phyloP scores from a whole-genome alignment of 2,329 filamentous ascomycete genomes.

The Blumeria hordei region DNA sequence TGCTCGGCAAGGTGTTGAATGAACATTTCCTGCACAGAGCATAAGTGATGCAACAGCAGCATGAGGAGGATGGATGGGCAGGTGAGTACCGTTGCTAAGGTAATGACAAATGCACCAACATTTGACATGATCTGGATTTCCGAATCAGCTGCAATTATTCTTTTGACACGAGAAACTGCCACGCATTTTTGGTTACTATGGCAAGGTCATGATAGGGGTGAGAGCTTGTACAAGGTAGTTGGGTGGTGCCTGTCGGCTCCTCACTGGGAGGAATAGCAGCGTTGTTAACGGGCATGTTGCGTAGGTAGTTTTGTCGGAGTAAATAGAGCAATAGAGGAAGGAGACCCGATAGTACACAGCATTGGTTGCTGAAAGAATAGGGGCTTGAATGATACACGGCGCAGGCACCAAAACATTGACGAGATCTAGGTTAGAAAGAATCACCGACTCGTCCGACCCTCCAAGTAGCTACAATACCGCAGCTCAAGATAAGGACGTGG shows the following conservation, averaged over 20 bases:
- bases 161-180: constrained; percentile 79
- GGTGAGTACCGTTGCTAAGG: constrained; percentile 48
- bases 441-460: too few relatives aligned
- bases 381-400: too few relatives aligned
- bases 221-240: constrained; percentile 49
- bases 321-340: too few relatives aligned
- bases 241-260: constrained; percentile 64
- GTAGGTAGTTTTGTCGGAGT: too few relatives aligned
- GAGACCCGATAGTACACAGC: too few relatives aligned
- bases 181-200: constrained; percentile 2
- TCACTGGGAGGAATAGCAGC: constrained; percentile 55
- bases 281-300: constrained; percentile 73
- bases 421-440: too few relatives aligned
- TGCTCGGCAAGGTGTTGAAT: constrained; percentile 75
- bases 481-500: too few relatives aligned
- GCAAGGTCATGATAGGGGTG: neutral
- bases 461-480: too few relatives aligned
- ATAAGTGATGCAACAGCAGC: too few relatives aligned
- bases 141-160: constrained; percentile 73
- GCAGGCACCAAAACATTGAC: too few relatives aligned
- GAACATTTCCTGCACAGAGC: constrained; percentile 53
- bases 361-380: too few relatives aligned
- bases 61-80: too few relatives aligned
- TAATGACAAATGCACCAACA: constrained; percentile 84
- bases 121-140: constrained; percentile 74